Conservation (phyloP, 306 rosid genomes). For the Astragalus glycyphyllos region DNA sequence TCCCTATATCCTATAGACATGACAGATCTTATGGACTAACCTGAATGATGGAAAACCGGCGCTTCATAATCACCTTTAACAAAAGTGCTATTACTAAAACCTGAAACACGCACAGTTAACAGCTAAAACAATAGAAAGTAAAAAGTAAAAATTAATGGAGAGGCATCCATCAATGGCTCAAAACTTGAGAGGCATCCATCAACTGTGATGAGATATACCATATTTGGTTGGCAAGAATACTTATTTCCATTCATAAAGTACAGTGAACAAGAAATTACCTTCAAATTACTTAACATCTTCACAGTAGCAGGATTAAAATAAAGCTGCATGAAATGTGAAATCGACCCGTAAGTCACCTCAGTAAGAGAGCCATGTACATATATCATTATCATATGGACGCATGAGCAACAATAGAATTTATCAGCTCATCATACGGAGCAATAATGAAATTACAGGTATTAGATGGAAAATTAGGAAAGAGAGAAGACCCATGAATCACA, state of each 20-base stretch:
- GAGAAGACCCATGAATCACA: slow-evolving; percentile 9
- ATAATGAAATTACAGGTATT: slow-evolving; percentile 26
- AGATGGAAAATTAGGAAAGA: slow-evolving; percentile 13
- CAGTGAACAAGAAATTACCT: slow-evolving; percentile 63
- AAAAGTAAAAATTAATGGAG: slow-evolving; percentile 2
- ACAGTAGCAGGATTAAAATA: slow-evolving; percentile 99
- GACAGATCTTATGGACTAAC: slow-evolving; percentile 51
- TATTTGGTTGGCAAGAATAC: slow-evolving; percentile 25
- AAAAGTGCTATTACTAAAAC: slow-evolving; percentile 98
- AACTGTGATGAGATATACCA: slow-evolving; percentile 32
- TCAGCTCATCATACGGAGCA: slow-evolving; percentile 35
- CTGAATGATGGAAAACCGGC: slow-evolving; percentile 93
- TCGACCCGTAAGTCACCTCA: slow-evolving; percentile 43
- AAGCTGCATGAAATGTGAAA: slow-evolving; percentile 69
- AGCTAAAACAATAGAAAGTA: background rate
- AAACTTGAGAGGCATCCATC: slow-evolving; percentile 26
- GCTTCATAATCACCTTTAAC: slow-evolving; percentile 91
- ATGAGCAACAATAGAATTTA: slow-evolving; percentile 28
- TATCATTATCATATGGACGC: slow-evolving; percentile 10
- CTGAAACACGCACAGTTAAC: slow-evolving; percentile 58
- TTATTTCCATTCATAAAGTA: slow-evolving; percentile 27
- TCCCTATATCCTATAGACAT: slow-evolving; percentile 4
- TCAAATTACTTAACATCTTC: slow-evolving; percentile 99
- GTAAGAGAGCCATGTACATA: slow-evolving; percentile 15
- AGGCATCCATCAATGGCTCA: background rate